Percentiles rank a stretch among this genome's conserved stretches.
These are phyloP conservation scores for Rossbeevera mucosa DNA, from an alignment of 768 basidiomycete genomes.

Conservation along the genomic window DNA sequence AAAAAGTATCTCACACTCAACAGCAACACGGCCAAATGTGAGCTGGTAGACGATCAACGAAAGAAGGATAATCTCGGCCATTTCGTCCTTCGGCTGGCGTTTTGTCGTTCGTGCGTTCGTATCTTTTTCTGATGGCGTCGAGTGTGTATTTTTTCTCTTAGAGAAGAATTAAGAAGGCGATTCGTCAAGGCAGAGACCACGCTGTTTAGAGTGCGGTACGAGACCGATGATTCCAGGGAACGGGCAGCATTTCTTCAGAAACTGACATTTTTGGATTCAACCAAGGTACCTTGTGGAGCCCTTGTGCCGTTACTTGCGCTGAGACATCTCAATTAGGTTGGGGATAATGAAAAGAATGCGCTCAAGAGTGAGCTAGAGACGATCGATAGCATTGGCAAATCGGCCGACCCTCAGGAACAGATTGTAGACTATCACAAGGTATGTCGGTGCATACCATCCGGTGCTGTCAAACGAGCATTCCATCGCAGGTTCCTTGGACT, in stretches of 20 bases:
- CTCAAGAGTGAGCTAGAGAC: constrained; percentile 47
- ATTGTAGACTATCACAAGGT: constrained; percentile 67
- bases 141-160: constrained; percentile 27
- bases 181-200: constrained; percentile 88
- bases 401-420: neutral
- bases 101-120: constrained; percentile 85
- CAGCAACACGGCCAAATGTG: constrained; percentile 45
- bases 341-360: constrained; percentile 47
- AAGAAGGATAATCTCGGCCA: constrained; percentile 86
- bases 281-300: constrained; percentile 37
- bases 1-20: constrained; percentile 73
- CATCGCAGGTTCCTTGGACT: constrained; percentile 88
- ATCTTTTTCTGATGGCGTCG: neutral
- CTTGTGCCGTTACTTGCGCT: neutral
- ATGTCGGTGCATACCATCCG: neutral
- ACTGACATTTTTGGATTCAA: constrained; percentile 59
- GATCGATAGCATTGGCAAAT: constrained; percentile 16
- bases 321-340: constrained; percentile 42
- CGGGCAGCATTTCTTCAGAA: constrained; percentile 60
- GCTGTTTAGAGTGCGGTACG: constrained; percentile 80
- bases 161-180: constrained; percentile 83
- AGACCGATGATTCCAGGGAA: constrained; percentile 55
- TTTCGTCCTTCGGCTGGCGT: constrained; percentile 90
- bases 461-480: neutral
- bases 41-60: constrained; percentile 58